Evolutionary conservation across 148 eudicot species (phyloP), one percentile per base, ranked within the genome.

Genomic region (Camellia sinensis): DNA sequence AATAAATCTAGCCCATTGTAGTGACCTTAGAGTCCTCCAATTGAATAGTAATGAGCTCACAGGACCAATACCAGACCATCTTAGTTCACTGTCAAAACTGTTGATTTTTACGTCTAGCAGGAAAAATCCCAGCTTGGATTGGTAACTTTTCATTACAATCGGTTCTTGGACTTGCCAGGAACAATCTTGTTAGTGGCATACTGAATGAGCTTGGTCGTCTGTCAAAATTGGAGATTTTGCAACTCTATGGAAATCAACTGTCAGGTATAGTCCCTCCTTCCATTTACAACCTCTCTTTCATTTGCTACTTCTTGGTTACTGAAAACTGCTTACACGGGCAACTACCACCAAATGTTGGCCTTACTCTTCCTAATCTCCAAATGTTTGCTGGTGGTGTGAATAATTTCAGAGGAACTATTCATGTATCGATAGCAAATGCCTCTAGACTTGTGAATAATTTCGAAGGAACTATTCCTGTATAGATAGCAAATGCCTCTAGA

Each of bases 61-160:
- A 0, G 92, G 90, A 9, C 48, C 37, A 40, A 73, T 90, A 41
- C 92, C 91, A 60, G 4, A 6, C 19, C 87, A 81, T 46, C 44
- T 89, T 0, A 17, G 74, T 6, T 78, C 82, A 7, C 60, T 83
- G 50, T 46, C 83, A 0, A 78, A 80, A 1, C 83, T 90, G 41
- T 0, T 14, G 11, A 1, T 0, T 12, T 54, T 90, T 1, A 5
- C 3, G 1, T 1, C 21, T 83, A 54, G 52, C 69, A 8, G 88
- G 93, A 6, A 69, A 22, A 12, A 69, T 86, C 59, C 88, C 84
- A 19, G 44, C 82, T 69, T 83, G 69, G 7, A 41, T 87, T 14
- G 85, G 75, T 2, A 89, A 89, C 11, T 57, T 89, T 12, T 72
- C 91, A 45, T 74, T 77, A 13, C 78, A 87, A 3, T 22, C 22